These are phyloP conservation scores for Tillandsia leiboldiana DNA, from an alignment of 176 grass and related monocot species.

Conservation along the genomic window DNA sequence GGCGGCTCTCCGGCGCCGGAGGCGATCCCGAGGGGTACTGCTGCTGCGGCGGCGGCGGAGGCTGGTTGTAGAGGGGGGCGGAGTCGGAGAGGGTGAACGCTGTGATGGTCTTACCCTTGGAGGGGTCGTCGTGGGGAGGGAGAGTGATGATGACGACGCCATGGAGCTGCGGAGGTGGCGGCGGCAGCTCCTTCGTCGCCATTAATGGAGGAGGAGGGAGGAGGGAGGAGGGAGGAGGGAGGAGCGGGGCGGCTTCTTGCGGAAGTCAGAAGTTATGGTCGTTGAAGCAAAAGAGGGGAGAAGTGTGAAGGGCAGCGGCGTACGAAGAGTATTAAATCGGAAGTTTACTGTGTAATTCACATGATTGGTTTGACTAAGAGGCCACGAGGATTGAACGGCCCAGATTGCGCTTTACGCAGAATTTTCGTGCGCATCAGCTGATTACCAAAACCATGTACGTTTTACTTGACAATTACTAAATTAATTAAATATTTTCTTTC, in stretches of 20 bases:
- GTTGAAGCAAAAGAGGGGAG: slow-evolving; percentile 11
- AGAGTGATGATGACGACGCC: slow-evolving; percentile 95
- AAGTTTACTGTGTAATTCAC: too few relatives aligned
- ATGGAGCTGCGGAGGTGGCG: slow-evolving; percentile 39
- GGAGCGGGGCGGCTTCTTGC: slow-evolving; percentile 19
- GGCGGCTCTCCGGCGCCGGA: neutral
- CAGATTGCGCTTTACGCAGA: too few relatives aligned
- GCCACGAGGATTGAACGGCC: too few relatives aligned
- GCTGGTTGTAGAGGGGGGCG: neutral
- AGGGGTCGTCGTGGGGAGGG: slow-evolving; percentile 76
- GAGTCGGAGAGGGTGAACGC: slow-evolving; percentile 80
- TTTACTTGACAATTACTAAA: too few relatives aligned
- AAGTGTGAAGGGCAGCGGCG: too few relatives aligned
- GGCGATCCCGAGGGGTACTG: neutral
- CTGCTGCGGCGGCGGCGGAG: neutral
- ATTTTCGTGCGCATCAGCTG: too few relatives aligned
- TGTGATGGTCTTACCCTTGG: slow-evolving; percentile 95
- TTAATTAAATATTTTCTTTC: too few relatives aligned
- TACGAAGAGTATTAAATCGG: too few relatives aligned
- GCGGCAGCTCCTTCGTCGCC: neutral
- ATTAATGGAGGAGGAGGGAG: neutral
- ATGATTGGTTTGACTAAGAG: too few relatives aligned
- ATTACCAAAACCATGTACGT: too few relatives aligned
- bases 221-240: neutral
- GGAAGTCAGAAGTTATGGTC: slow-evolving; percentile 21